Percentiles rank a stretch among this genome's conserved stretches.
Evolutionary conservation across 2,329 filamentous ascomycete species (phyloP).

Genomic region (Cercospora zeina): DNA sequence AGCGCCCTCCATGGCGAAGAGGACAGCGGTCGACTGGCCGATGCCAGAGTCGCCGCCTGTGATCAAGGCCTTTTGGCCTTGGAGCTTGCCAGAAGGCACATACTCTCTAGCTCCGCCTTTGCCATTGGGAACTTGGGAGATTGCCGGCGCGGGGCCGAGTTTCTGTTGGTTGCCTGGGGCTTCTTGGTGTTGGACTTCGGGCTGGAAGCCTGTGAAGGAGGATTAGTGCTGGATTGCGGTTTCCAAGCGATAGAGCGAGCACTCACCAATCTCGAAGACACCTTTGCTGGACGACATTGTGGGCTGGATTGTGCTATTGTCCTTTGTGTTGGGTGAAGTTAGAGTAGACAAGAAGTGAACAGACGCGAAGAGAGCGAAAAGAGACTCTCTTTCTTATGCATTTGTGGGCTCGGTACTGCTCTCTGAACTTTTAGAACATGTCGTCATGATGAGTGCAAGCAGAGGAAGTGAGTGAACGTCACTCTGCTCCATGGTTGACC

Average conservation of each 20-base stretch:
- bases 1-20: conserved; percentile 80
- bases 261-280: conserved; percentile 31
- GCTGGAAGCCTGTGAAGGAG: conserved; percentile 21
- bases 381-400: not conserved
- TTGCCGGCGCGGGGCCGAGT: conserved; percentile 61
- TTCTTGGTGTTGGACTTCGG: conserved; percentile 51
- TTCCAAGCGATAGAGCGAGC: not conserved
- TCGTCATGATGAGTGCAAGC: conserved; percentile 15
- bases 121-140: conserved; percentile 65
- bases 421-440: conserved; percentile 8
- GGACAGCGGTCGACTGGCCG: conserved; percentile 70
- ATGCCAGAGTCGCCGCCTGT: conserved; percentile 81
- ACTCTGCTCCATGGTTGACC: conserved; percentile 10
- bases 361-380: not conserved
- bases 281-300: conserved; percentile 37
- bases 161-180: conserved; percentile 57
- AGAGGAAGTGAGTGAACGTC: conserved; percentile 10
- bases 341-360: not conserved
- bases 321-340: not conserved
- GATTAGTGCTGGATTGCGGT: not conserved
- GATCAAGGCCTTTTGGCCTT: conserved; percentile 74
- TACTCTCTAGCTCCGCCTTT: conserved; percentile 70
- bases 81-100: conserved; percentile 72
- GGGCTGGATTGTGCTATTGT: conserved; percentile 2
- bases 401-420: not conserved